Base-by-base conservation (phyloP, 495 filamentous ascomycete species). In the Cenococcum geophilum region DNA sequence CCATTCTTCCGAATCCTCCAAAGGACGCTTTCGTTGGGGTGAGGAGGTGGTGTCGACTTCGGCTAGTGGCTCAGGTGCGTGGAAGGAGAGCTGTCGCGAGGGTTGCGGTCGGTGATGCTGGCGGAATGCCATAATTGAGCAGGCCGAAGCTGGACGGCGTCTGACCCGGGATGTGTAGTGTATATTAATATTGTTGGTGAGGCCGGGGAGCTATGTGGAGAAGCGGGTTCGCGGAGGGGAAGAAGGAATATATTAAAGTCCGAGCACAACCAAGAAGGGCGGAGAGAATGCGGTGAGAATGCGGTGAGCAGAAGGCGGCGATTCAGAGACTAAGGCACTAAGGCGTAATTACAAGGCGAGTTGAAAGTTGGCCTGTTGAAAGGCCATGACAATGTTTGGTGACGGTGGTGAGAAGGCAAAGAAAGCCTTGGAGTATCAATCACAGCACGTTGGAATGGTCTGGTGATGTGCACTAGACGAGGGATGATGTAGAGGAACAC, bases 1-100 rank as follows among this genome's bases (percentile, higher is more conserved):
- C 95, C 93, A 97, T 83, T 96, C 92, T 70, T 91, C 85, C 4
- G 89, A 83, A 54, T 95, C 88, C 68, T 87, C 83, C 45, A 80
- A 67, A n/a, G 66, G 12, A 22, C 72, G 67, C 59, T 73, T 71
- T 36, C 69, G 70, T 45, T 70, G 64, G 20, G 69, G 62, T 55
- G 68, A 70, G 56, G 62, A 34, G 67, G 68, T 35, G 4, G 68
- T 51, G 5, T 68, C 59, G 36, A 75, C 57, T 25, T 59, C 59
- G 50, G 58, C 69, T 37, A 76, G 70, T 4, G 76, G 76, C 58
- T 80, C 78, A 12, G 80, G 72, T 8, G 76, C 63, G n/a, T 78
- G 73, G 69, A 79, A 78, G 32, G 81, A 79, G 27, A 77, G 76
- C 67, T 81, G 78, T 57, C 85, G 85, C 47, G 79, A 83, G 32